phyloP scores from a whole-genome alignment of 176 grass and related monocot species.

The Cenchrus purpureus region DNA sequence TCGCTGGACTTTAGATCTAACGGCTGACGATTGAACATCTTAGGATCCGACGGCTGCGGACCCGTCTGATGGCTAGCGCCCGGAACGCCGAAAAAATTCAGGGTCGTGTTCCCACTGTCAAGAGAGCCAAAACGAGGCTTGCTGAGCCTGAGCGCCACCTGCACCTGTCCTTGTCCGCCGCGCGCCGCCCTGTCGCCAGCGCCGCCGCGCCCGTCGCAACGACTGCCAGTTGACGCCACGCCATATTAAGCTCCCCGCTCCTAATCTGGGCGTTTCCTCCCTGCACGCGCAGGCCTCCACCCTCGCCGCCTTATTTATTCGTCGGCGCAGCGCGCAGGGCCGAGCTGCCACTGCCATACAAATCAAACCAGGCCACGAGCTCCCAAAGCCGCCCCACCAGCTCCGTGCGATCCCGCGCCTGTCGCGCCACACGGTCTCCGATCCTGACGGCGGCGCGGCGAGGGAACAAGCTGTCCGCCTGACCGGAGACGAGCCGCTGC shows the following conservation, averaged over 20 bases:
- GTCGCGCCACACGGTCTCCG: not conserved
- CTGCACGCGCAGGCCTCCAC: not conserved
- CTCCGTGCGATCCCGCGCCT: not conserved
- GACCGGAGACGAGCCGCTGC: not conserved
- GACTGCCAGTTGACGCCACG: no score
- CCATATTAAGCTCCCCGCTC: not conserved
- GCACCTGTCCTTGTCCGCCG: not conserved
- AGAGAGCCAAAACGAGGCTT: not conserved
- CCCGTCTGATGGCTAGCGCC: no score
- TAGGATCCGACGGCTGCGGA: no score
- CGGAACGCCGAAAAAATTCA: no score
- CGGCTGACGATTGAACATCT: no score
- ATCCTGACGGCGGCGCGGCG: not conserved
- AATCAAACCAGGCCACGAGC: not conserved
- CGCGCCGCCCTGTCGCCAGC: not conserved
- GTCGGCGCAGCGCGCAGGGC: not conserved
- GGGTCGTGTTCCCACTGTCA: not conserved
- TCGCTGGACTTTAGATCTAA: no score
- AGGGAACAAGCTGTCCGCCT: not conserved
- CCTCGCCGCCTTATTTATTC: slow-evolving; percentile 14
- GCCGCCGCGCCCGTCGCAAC: not conserved
- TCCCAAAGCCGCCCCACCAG: not conserved
- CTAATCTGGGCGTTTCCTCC: not conserved
- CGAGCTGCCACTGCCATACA: slow-evolving; percentile 12
- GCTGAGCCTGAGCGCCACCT: not conserved